phyloP scores from a whole-genome alignment of 2,329 filamentous ascomycete species.

The Chrysoporthe puriensis region DNA sequence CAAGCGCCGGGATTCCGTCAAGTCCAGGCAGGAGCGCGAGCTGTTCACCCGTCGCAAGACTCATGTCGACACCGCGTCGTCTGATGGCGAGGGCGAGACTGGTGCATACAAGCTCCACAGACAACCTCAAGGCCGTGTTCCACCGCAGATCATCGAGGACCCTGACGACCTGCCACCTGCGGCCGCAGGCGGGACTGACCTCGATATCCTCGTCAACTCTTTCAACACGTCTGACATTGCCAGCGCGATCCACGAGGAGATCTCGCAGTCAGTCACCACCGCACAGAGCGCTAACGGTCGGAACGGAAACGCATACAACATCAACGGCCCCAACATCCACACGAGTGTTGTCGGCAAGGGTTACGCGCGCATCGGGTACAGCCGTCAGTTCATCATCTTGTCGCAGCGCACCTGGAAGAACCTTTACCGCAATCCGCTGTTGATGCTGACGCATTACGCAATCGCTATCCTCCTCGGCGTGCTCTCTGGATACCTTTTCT shows the following conservation, averaged over 20 bases:
- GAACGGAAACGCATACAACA: slow-evolving; percentile 57
- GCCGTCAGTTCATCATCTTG: slow-evolving; percentile 84
- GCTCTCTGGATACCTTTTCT: slow-evolving; percentile 93
- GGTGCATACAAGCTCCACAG: slow-evolving; percentile 56
- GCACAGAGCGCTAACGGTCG: slow-evolving; percentile 70
- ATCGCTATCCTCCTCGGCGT: slow-evolving; percentile 95
- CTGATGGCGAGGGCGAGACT: slow-evolving; percentile 55
- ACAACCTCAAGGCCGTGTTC: slow-evolving; percentile 47
- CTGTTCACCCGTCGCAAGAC: slow-evolving; percentile 84
- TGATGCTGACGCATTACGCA: slow-evolving; percentile 98
- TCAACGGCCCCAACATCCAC: slow-evolving; percentile 52
- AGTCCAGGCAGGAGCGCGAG: slow-evolving; percentile 83
- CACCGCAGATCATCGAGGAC: slow-evolving; percentile 70
- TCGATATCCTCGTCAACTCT: slow-evolving; percentile 78
- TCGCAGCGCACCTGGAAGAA: slow-evolving; percentile 95
- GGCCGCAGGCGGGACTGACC: slow-evolving; percentile 70
- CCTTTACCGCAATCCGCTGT: slow-evolving; percentile 93
- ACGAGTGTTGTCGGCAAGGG: slow-evolving; percentile 70
- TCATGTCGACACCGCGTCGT: slow-evolving; percentile 61
- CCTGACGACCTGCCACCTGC: slow-evolving; percentile 63
- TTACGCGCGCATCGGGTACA: slow-evolving; percentile 79
- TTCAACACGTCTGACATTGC: slow-evolving; percentile 82
- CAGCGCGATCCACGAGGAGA: slow-evolving; percentile 74
- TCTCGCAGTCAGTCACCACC: slow-evolving; percentile 66
- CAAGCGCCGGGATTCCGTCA: slow-evolving; percentile 79